Conservation (phyloP, 805 yeast species). For the Candida golubevii region DNA sequence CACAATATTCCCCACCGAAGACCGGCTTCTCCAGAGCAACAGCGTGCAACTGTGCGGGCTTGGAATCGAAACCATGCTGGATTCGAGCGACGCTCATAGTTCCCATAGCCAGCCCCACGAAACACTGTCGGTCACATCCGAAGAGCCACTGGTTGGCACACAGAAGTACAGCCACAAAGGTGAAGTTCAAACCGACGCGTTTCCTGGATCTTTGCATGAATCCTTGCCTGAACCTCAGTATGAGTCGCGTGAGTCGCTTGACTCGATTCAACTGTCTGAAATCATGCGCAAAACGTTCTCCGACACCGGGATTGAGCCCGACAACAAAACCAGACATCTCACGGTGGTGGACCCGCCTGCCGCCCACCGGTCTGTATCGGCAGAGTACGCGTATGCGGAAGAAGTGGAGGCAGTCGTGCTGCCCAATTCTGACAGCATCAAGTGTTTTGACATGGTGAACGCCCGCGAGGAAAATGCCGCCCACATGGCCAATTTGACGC, state of each 20-base stretch:
- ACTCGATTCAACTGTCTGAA: slow-evolving; percentile 6
- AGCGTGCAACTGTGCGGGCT: slow-evolving; percentile 12
- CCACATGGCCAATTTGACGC: background rate
- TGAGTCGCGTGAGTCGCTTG: slow-evolving; percentile 4
- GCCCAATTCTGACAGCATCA: slow-evolving; percentile 9
- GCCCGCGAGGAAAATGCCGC: background rate
- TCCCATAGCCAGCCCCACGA: background rate
- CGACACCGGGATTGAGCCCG: slow-evolving; percentile 10
- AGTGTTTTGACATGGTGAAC: slow-evolving; percentile 16
- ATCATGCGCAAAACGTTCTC: slow-evolving; percentile 14
- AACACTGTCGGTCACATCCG: slow-evolving; percentile 3
- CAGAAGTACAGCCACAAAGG: no score
- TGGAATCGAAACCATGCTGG: slow-evolving; percentile 15
- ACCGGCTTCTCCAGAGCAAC: slow-evolving; percentile 9
- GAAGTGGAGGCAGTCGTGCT: background rate
- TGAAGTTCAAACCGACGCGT: no score
- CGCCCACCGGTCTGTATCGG: slow-evolving; percentile 7
- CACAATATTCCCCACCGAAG: slow-evolving; percentile 28
- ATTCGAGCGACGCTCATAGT: slow-evolving; percentile 3
- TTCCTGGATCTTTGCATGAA: no score
- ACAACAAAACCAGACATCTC: slow-evolving; percentile 2
- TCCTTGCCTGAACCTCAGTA: background rate
- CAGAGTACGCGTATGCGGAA: slow-evolving; percentile 12
- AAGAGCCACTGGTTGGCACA: background rate
- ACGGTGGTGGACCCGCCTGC: slow-evolving; percentile 4